Conservation (phyloP, 208 protist species). For the Kentomonas sorsogonicus region DNA sequence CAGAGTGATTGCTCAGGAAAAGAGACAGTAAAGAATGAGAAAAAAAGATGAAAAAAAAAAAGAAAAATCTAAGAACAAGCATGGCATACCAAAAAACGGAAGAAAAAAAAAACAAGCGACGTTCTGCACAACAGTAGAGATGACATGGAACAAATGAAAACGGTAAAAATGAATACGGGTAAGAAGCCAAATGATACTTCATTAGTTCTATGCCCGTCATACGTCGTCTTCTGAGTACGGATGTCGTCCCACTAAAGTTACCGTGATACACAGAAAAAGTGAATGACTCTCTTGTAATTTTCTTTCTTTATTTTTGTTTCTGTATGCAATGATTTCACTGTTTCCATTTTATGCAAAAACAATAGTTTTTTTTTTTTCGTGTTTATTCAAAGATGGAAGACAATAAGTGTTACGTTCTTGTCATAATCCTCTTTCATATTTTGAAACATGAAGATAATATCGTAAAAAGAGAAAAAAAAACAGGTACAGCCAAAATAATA, state of each 20-base stretch:
- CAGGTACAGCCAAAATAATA: not conserved
- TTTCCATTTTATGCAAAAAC: not conserved
- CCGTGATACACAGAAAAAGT: not conserved
- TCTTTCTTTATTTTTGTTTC: not conserved
- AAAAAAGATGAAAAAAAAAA: not conserved
- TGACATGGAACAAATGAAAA: too few relatives aligned
- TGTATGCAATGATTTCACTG: not conserved
- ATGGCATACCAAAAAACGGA: too few relatives aligned
- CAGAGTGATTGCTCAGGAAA: too few relatives aligned
- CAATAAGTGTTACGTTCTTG: not conserved
- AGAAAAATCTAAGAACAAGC: not conserved
- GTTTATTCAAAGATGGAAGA: not conserved
- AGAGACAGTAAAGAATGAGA: not conserved
- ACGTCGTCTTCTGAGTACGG: not conserved
- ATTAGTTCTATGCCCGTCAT: not conserved
- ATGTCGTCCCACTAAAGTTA: not conserved
- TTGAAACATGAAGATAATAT: not conserved
- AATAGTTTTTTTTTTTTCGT: not conserved
- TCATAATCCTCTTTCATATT: not conserved
- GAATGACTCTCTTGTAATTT: not conserved
- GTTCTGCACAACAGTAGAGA: too few relatives aligned
- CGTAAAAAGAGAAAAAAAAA: conserved; percentile 7
- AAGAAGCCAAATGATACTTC: not conserved
- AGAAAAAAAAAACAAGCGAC: too few relatives aligned
- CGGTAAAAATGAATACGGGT: too few relatives aligned